Percentiles rank a stretch among this genome's conserved stretches.
These are phyloP conservation scores for Botryotinia calthae DNA, from an alignment of 2,329 filamentous ascomycete genomes.

Conservation along the genomic window DNA sequence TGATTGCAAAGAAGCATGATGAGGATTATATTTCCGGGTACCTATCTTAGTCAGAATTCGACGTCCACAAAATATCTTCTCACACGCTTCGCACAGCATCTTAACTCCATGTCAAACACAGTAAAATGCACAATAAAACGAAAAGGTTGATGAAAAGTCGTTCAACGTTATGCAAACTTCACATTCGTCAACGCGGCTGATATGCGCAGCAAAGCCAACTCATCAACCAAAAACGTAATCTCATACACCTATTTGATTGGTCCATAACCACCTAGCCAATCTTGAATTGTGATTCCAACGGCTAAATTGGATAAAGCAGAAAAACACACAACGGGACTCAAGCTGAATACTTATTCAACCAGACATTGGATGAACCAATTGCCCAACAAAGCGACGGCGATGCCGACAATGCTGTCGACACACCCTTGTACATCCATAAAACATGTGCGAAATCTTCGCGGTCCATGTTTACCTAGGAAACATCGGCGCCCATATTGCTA, in stretches of 20 bases:
- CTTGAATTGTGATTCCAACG: rapidly evolving
- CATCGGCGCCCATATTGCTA: neutral
- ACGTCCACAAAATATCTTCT: neutral
- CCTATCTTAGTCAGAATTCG: rapidly evolving
- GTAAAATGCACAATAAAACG: neutral
- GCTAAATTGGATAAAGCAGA: neutral
- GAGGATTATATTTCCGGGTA: neutral
- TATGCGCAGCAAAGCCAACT: neutral
- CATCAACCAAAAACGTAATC: neutral
- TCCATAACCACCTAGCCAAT: neutral
- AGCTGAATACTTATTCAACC: neutral
- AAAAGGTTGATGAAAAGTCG: neutral
- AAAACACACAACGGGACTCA: neutral
- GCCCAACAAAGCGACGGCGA: neutral
- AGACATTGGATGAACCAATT: neutral
- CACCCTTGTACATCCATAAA: neutral
- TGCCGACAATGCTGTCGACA: neutral
- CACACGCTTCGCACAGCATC: neutral
- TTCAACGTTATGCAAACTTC: neutral
- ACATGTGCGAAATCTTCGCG: neutral
- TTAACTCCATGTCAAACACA: neutral
- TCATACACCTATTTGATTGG: neutral
- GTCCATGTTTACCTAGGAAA: neutral
- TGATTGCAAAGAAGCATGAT: conserved; percentile 5
- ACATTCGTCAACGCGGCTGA: neutral